These are phyloP conservation scores for Bruguiera sexangula DNA, from an alignment of 345 rosid species.

Conservation along the genomic window DNA sequence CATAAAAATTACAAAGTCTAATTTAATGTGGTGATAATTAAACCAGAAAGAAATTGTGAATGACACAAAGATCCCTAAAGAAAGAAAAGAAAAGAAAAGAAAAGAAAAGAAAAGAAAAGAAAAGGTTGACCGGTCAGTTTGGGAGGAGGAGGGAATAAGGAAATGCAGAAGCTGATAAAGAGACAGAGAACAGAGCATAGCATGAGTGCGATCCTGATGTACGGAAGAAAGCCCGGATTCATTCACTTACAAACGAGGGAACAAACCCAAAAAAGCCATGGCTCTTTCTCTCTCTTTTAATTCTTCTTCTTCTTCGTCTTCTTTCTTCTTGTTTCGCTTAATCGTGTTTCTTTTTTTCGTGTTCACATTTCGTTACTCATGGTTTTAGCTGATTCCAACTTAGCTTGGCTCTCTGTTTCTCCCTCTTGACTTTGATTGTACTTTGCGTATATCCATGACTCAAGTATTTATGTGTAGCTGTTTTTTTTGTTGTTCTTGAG, in stretches of 20 bases:
- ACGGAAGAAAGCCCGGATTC: conserved; percentile 15
- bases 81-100: neutral
- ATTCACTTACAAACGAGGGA: neutral
- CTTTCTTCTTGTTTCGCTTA: neutral
- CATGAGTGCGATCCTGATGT: conserved; percentile 15
- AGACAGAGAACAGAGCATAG: neutral
- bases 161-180: neutral
- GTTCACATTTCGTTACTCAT: conserved; percentile 7
- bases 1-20: too few species aligned
- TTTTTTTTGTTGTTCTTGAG: neutral
- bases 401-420: neutral
- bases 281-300: neutral
- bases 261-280: neutral
- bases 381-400: neutral
- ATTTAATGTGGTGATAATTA: too few species aligned
- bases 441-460: neutral
- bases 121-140: neutral
- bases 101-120: neutral
- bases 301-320: neutral
- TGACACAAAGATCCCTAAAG: too few species aligned
- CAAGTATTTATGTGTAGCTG: too few species aligned
- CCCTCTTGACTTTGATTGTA: neutral
- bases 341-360: neutral
- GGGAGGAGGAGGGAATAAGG: too few species aligned
- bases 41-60: too few species aligned